These are phyloP conservation scores for Psilocybe subaeruginosa DNA, from an alignment of 768 basidiomycete species.

Conservation along the genomic window DNA sequence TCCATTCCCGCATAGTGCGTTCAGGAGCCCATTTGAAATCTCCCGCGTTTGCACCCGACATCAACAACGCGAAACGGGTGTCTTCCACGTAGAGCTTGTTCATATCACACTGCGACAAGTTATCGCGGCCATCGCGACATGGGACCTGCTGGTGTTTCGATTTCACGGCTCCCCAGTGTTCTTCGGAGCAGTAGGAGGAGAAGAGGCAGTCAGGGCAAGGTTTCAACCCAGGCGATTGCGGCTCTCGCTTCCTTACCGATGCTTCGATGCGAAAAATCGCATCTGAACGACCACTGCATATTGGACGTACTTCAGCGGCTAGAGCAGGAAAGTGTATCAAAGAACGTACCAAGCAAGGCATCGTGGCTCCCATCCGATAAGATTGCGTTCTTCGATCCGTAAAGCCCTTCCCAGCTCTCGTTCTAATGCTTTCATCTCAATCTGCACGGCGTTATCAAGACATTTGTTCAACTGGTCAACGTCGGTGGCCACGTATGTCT, in stretches of 20 bases:
- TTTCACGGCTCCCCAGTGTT: conserved; percentile 26
- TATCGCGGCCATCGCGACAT: conserved; percentile 24
- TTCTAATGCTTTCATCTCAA: conserved; percentile 12
- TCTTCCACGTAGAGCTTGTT: conserved; percentile 29
- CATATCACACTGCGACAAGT: conserved; percentile 30
- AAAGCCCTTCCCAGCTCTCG: conserved; percentile 18
- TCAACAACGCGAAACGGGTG: conserved; percentile 16
- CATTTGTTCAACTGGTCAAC: conserved; percentile 17
- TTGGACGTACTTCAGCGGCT: background rate
- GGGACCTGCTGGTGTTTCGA: conserved; percentile 20
- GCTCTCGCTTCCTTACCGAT: background rate
- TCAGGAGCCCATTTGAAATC: conserved; percentile 33
- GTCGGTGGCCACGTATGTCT: conserved; percentile 16
- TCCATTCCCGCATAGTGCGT: conserved; percentile 26
- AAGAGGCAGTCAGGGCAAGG: conserved; percentile 29
- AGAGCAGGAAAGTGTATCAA: background rate
- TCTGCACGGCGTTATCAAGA: conserved; percentile 11
- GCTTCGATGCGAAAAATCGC: conserved; percentile 27
- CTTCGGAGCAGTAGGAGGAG: conserved; percentile 31
- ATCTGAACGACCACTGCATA: conserved; percentile 28
- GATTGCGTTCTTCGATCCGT: conserved; percentile 25
- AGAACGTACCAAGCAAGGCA: conserved; percentile 32
- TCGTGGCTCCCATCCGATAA: conserved; percentile 30
- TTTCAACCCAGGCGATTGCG: conserved; percentile 11
- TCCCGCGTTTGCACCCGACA: conserved; percentile 18